Evolutionary conservation across 495 filamentous ascomycete genomes (phyloP).

Genomic region (Trichoderma orchidacearum): DNA sequence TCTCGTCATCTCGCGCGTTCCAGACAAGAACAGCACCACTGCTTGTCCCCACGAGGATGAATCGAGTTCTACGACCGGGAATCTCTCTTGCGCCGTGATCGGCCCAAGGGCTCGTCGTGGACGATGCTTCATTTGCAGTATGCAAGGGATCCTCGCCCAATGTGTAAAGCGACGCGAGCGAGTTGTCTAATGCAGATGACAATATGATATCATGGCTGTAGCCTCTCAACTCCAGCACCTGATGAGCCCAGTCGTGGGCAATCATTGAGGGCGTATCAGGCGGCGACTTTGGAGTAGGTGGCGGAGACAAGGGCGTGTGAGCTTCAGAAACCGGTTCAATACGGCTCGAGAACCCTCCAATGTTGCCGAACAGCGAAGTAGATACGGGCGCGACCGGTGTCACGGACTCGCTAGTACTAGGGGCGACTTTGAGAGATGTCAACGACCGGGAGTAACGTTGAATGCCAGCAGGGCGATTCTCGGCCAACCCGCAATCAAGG

Average conservation of each 20-base stretch:
- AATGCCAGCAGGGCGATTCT: conserved; percentile 25
- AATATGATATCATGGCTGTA: conserved; percentile 38
- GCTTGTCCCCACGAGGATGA: conserved; percentile 69
- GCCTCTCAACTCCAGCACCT: conserved; percentile 17
- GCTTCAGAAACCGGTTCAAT: background rate
- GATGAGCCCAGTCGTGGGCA: conserved; percentile 24
- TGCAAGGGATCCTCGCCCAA: conserved; percentile 62
- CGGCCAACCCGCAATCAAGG: conserved; percentile 53
- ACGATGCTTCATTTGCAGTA: conserved; percentile 6
- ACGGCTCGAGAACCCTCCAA: background rate
- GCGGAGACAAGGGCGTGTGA: conserved; percentile 3
- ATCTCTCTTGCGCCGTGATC: conserved; percentile 34
- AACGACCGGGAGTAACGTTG: conserved; percentile 15
- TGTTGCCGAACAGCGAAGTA: background rate
- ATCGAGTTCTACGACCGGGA: conserved; percentile 72
- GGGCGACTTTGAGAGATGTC: background rate
- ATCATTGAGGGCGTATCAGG: background rate
- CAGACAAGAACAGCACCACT: conserved; percentile 69
- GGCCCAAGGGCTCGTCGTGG: conserved; percentile 12
- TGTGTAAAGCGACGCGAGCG: conserved; percentile 53
- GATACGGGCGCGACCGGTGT: background rate
- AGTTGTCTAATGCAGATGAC: conserved; percentile 60
- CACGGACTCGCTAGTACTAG: background rate
- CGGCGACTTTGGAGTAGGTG: background rate
- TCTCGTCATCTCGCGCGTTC: conserved; percentile 57